Conservation (phyloP, 495 filamentous ascomycete species). For the Letharia columbiana region DNA sequence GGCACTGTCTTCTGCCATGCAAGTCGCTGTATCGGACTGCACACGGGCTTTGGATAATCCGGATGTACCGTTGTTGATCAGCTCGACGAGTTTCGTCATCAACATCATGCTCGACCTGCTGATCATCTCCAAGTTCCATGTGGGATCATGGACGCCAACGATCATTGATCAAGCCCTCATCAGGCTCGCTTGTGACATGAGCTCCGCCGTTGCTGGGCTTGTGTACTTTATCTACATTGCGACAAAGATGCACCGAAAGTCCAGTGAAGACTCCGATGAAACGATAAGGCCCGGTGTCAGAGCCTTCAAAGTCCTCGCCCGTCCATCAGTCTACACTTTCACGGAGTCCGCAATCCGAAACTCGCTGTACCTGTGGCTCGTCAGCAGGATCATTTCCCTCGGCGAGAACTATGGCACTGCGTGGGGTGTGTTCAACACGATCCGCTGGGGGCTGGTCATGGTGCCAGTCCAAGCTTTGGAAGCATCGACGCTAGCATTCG, state of each 20-base stretch:
- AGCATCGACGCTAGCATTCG: slow-evolving; percentile 53
- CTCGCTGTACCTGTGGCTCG: slow-evolving; percentile 63
- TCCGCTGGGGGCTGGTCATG: slow-evolving; percentile 74
- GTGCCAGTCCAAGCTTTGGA: slow-evolving; percentile 63
- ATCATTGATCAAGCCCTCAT: slow-evolving; percentile 58
- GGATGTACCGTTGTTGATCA: slow-evolving; percentile 65
- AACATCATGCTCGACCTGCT: slow-evolving; percentile 66
- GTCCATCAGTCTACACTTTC: slow-evolving; percentile 52
- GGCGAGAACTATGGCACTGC: slow-evolving; percentile 60
- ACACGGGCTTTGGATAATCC: slow-evolving; percentile 64
- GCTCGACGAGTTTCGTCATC: slow-evolving; percentile 48
- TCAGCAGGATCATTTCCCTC: slow-evolving; percentile 53
- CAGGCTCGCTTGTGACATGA: slow-evolving; percentile 51
- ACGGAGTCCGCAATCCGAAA: slow-evolving; percentile 60
- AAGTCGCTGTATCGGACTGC: slow-evolving; percentile 51
- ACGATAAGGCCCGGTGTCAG: slow-evolving; percentile 31
- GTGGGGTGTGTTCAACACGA: slow-evolving; percentile 68
- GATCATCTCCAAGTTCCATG: slow-evolving; percentile 60
- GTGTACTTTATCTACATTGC: slow-evolving; percentile 47
- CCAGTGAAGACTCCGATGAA: slow-evolving; percentile 8
- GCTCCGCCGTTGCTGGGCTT: slow-evolving; percentile 49
- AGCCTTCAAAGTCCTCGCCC: slow-evolving; percentile 43
- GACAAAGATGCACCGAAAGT: slow-evolving; percentile 25
- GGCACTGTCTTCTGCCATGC: slow-evolving; percentile 52
- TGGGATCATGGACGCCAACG: slow-evolving; percentile 44